Evolutionary conservation across 345 rosid genomes (phyloP), one percentile per base, ranked within the genome.

Genomic region (Abelmoschus esculentus): DNA sequence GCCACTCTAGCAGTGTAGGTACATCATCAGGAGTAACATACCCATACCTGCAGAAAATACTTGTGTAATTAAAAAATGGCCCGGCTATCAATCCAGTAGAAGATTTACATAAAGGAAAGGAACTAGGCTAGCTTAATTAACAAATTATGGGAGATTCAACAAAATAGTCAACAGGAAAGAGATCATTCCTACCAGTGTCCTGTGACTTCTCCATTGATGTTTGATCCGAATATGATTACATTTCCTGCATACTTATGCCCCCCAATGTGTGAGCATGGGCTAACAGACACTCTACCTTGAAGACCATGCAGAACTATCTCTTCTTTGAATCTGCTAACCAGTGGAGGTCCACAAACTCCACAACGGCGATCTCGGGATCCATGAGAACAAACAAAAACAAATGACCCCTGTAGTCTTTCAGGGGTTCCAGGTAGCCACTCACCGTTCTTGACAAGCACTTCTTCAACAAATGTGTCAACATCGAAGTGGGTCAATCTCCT

Each of bases 401-500:
- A 93, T 13, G 86, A 86, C 64, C 97, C 98, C 72, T 84, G 83
- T 9, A 93, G 81, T 42, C 36, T 76, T 74, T 91, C 97, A 6
- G 96, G 98, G 68, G 90, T 82, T 72, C 96, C 97, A 64, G 96
- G 98, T 61, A 84, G 79, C 97, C 97, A 93, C 81, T 85, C 96
- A 53, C 90, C 86, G 77, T 91, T 86, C 78, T 91, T 93, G 71
- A 91, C 98, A 56, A 93, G 97, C 61, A 93, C 96, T 83, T 91
- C 97, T 75, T 93, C 98, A 22, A 22, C 26, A 22, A 22, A 22
- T 22, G 26, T 22, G 26, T 22, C 26, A 22, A 22, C 26, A 22
- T 93, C 98, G 79, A 93, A 93, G 82, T 93, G 98, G 15, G 98
- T 93, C 82, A 93, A 81, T 81, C 97, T 89, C 90, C 98, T 93